Percentiles rank a stretch among this genome's conserved stretches.
Evolutionary conservation across 129 eudicot genomes (phyloP).

Genomic region (Kitagawia praeruptora): DNA sequence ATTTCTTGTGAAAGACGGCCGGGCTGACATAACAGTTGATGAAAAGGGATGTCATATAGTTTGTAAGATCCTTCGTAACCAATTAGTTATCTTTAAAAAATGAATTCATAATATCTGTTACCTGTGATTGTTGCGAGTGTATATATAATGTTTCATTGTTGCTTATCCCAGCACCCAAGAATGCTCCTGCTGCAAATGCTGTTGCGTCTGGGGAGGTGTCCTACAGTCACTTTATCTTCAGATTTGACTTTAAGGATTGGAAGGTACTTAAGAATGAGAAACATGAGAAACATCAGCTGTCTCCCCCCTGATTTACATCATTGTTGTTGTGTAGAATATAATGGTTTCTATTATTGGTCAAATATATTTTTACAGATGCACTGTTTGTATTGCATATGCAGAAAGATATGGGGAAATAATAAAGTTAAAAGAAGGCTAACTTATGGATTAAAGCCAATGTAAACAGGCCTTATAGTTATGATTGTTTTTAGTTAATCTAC

Average conservation of each 20-base stretch:
- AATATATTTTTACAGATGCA: neutral
- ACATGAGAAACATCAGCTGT: neutral
- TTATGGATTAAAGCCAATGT: neutral
- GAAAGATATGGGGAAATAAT: neutral
- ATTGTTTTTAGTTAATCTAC: neutral
- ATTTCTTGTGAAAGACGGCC: constrained; percentile 84
- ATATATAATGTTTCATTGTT: neutral
- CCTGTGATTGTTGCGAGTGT: neutral
- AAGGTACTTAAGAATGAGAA: constrained; percentile 40
- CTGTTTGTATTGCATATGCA: neutral
- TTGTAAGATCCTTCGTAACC: constrained; percentile 39
- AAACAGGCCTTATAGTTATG: neutral
- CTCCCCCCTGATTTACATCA: neutral
- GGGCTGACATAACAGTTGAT: constrained; percentile 66
- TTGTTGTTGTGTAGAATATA: neutral
- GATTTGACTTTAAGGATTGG: constrained; percentile 86
- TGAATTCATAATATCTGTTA: neutral
- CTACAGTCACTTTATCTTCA: constrained; percentile 72
- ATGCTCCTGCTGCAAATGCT: constrained; percentile 86
- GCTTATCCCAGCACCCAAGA: constrained; percentile 62
- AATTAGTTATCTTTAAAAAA: neutral
- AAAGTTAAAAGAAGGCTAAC: neutral
- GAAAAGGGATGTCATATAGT: constrained; percentile 67
- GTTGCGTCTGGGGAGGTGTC: constrained; percentile 72
- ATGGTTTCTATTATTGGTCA: neutral